phyloP scores from a whole-genome alignment of 2,329 filamentous ascomycete genomes.

The Pseudocercospora fuligena region DNA sequence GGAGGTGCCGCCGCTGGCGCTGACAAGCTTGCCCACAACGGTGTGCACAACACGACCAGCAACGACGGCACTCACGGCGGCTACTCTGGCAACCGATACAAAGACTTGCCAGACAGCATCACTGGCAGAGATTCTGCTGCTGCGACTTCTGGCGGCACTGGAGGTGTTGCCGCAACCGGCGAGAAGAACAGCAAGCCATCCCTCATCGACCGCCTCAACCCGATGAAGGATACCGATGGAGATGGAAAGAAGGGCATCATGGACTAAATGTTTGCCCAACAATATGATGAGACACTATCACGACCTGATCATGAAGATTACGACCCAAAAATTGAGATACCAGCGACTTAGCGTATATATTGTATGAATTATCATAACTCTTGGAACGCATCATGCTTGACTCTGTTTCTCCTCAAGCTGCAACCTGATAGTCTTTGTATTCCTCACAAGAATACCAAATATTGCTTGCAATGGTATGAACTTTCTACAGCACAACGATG shows the following conservation, averaged over 20 bases:
- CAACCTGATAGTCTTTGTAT: too few relatives aligned
- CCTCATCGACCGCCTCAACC: conserved; percentile 61
- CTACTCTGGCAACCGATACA: conserved; percentile 6
- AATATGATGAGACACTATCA: neutral
- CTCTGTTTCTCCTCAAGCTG: too few relatives aligned
- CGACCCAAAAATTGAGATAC: conserved; percentile 3
- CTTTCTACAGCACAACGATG: neutral
- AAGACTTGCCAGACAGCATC: conserved; percentile 4
- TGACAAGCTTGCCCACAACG: conserved; percentile 9
- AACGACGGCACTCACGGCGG: conserved; percentile 17
- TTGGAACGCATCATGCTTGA: neutral
- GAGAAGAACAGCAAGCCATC: conserved; percentile 48
- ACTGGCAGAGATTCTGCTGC: neutral
- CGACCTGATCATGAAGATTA: neutral
- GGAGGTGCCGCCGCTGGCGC: neutral
- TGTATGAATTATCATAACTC: neutral
- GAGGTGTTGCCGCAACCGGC: neutral
- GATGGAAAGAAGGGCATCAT: conserved; percentile 63
- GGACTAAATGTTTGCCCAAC: conserved; percentile 44
- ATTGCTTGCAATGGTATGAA: too few relatives aligned
- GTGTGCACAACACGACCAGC: conserved; percentile 16
- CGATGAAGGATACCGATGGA: conserved; percentile 57
- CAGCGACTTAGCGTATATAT: conserved; percentile 2
- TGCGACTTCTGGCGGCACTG: neutral
- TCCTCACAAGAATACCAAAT: too few relatives aligned